Evolutionary conservation across 2,329 filamentous ascomycete species (phyloP), one percentile per base, ranked within the genome.

Genomic region (Lomentospora prolificans): DNA sequence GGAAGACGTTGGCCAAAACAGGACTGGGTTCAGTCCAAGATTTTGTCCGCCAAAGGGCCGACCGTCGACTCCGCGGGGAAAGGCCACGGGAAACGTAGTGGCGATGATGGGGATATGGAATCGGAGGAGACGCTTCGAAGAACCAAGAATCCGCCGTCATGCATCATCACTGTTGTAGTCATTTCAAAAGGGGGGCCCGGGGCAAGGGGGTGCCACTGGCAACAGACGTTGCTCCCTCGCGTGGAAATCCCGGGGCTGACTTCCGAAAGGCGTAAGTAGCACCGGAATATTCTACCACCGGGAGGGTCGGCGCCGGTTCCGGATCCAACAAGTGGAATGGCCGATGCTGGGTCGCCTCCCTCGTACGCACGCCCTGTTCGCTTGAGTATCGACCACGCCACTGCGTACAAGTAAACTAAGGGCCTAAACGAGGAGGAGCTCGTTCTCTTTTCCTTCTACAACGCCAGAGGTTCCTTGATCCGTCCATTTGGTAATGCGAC

Each of bases 181-280:
- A 33, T 7, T 33, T 33, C 12, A 7, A 33, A 33, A 33, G 12
- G 30, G 7, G 30, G 30, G 30, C 30, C 30, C 7, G 30, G 30
- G 6, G 6, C 30, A 33, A 33, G 30, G 30, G 30, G 30, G 6
- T 33, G 30, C 12, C 30, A 33, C 7, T 33, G 30, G 6, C 44
- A 25, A 7, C 9, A 4, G 44, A 48, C 6, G 24, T 17, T 9
- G 30, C 14, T 12, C 33, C 22, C 30, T 53, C 51, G 51, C 22
- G 50, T 51, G 36, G 27, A 4, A n/a, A n/a, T 19, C 51, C 51
- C 51, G 51, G 51, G 12, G 51, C 51, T 22, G 33, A 53, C 36
- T 53, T 53, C 51, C 51, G 24, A 53, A 53, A 53, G 50, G 51
- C 51, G 51, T 53, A 53, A 53, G 51, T 36, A 24, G 51, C 30